phyloP scores from a whole-genome alignment of 768 basidiomycete species.

The Cystoderma amianthinum region DNA sequence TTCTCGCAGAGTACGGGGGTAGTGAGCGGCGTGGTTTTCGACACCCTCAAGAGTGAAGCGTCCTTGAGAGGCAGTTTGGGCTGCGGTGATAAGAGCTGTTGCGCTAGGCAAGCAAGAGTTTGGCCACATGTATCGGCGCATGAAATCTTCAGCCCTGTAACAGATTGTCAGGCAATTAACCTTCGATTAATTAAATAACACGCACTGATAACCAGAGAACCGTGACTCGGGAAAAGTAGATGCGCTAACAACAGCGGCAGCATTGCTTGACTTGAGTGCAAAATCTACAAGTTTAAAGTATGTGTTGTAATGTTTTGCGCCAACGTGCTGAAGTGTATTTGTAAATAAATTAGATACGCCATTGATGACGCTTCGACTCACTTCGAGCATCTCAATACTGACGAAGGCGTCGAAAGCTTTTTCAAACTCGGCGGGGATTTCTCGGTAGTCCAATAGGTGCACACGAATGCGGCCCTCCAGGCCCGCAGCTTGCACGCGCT shows the following conservation, averaged over 20 bases:
- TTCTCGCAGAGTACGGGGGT: conserved; percentile 89
- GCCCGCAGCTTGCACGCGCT: conserved; percentile 69
- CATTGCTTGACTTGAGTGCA: conserved; percentile 62
- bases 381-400: conserved; percentile 80
- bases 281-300: conserved; percentile 78
- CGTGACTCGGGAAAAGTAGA: conserved; percentile 69
- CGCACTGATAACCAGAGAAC: conserved; percentile 66
- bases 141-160: conserved; percentile 69
- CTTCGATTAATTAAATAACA: conserved; percentile 8
- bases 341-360: conserved; percentile 1
- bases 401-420: conserved; percentile 76
- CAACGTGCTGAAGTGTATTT: conserved; percentile 37
- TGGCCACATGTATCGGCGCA: conserved; percentile 87
- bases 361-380: conserved; percentile 23
- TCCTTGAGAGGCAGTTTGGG: conserved; percentile 62
- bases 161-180: conserved; percentile 1
- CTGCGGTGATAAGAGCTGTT: conserved; percentile 70
- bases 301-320: conserved; percentile 49
- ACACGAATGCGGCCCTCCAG: conserved; percentile 69
- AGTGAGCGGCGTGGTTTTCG: conserved; percentile 81
- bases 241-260: conserved; percentile 61
- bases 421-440: conserved; percentile 76
- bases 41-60: conserved; percentile 80
- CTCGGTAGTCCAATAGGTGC: conserved; percentile 87
- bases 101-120: conserved; percentile 86